phyloP scores from a whole-genome alignment of 441 rosid genomes.

The Gossypium davidsonii region DNA sequence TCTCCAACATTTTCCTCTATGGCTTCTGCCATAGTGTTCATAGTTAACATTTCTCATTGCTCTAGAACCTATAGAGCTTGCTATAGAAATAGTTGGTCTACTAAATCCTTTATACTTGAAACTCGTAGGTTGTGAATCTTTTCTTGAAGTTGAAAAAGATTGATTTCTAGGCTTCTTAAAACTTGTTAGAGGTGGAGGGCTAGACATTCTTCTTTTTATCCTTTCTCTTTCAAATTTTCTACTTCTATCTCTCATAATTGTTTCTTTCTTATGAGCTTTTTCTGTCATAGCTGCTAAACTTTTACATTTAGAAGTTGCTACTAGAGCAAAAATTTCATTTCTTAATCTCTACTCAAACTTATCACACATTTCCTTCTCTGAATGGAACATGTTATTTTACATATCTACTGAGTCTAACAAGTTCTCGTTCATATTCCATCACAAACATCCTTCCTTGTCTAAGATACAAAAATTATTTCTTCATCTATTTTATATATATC shows the following conservation, averaged over 20 bases:
- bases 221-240: neutral
- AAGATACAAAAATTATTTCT: neutral
- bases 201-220: neutral
- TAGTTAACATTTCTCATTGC: neutral
- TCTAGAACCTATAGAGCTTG: neutral
- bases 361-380: neutral
- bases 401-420: neutral
- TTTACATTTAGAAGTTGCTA: neutral
- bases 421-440: neutral
- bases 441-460: neutral
- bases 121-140: neutral
- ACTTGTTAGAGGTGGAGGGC: neutral
- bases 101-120: neutral
- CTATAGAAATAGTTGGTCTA: neutral
- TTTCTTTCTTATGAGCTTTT: neutral
- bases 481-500: neutral
- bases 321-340: neutral
- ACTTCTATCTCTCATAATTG: neutral
- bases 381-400: neutral
- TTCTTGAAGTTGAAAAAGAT: neutral
- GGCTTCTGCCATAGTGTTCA: neutral
- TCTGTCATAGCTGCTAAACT: neutral
- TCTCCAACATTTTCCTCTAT: neutral
- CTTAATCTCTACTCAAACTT: neutral
- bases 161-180: neutral